Evolutionary conservation across 305 asterid genomes (phyloP).

Genomic region (Plantago coronopus): DNA sequence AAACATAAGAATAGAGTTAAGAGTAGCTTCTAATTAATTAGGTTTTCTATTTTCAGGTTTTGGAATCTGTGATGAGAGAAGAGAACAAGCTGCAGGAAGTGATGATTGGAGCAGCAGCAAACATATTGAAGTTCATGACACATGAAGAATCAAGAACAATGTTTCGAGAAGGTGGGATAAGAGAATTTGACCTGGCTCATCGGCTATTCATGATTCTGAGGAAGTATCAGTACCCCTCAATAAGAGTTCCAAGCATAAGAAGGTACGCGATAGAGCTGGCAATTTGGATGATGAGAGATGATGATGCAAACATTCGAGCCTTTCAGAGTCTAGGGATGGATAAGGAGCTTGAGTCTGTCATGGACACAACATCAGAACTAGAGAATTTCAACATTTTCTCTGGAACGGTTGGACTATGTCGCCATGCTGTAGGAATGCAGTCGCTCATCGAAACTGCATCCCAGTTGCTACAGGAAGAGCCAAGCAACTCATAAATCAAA

Average conservation of each 20-base stretch:
- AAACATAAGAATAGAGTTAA: neutral
- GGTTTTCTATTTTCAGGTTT: slow-evolving; percentile 44
- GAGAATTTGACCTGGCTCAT: slow-evolving; percentile 47
- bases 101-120: slow-evolving; percentile 75
- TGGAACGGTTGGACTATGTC: slow-evolving; percentile 73
- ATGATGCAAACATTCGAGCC: slow-evolving; percentile 27
- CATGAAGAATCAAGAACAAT: slow-evolving; percentile 41
- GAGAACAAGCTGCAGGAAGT: slow-evolving; percentile 81
- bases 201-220: slow-evolving; percentile 44
- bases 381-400: slow-evolving; percentile 88
- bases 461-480: slow-evolving; percentile 40
- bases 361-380: slow-evolving; percentile 78
- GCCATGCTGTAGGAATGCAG: slow-evolving; percentile 54
- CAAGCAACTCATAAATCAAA: neutral
- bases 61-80: slow-evolving; percentile 66
- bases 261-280: slow-evolving; percentile 71
- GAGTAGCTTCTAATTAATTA: slow-evolving; percentile 1
- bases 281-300: slow-evolving; percentile 85
- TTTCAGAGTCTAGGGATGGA: slow-evolving; percentile 55
- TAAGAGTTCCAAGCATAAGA: slow-evolving; percentile 75
- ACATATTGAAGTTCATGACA: slow-evolving; percentile 55
- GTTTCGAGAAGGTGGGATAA: slow-evolving; percentile 39
- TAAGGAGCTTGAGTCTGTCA: slow-evolving; percentile 52
- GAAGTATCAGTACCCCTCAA: slow-evolving; percentile 50
- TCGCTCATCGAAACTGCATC: slow-evolving; percentile 60